Percentiles rank a stretch among this genome's conserved stretches.
Evolutionary conservation across 768 basidiomycete species (phyloP).

Genomic region (Rhizopogon rudus): DNA sequence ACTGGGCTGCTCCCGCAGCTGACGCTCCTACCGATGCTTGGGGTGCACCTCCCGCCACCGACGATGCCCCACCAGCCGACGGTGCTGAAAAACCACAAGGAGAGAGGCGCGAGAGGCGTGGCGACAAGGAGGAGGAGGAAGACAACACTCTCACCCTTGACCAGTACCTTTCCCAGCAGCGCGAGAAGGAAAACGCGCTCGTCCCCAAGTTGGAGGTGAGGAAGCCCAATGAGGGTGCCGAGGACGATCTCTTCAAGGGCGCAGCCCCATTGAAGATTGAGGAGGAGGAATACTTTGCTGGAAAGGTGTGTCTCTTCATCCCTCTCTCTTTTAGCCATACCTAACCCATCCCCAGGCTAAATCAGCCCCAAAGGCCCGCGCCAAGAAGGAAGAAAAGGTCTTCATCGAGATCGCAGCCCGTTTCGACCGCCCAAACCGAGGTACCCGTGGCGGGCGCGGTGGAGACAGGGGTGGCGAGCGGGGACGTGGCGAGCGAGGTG

Average conservation of each 20-base stretch:
- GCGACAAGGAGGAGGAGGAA: conserved; percentile 76
- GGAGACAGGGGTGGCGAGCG: conserved; percentile 45
- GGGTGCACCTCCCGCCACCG: conserved; percentile 29
- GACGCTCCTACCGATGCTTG: conserved; percentile 28
- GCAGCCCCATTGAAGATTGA: conserved; percentile 61
- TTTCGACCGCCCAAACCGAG: conserved; percentile 78
- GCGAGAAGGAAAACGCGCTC: conserved; percentile 47
- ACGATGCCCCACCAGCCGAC: conserved; percentile 30
- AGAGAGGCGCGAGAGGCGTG: conserved; percentile 32
- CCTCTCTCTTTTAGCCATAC: not conserved
- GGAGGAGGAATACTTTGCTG: conserved; percentile 75
- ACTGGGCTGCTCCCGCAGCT: conserved; percentile 31
- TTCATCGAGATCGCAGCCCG: conserved; percentile 89
- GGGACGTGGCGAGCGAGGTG: conserved; percentile 34
- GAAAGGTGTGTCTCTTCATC: conserved; percentile 60
- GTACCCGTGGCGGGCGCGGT: conserved; percentile 50
- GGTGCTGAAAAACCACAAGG: conserved; percentile 32
- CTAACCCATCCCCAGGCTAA: conserved; percentile 45
- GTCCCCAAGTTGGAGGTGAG: conserved; percentile 76
- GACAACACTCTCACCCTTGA: conserved; percentile 94
- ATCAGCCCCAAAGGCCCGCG: conserved; percentile 54
- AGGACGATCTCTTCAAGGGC: conserved; percentile 66
- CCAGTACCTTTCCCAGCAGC: conserved; percentile 84
- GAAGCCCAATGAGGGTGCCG: conserved; percentile 78
- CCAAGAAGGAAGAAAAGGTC: conserved; percentile 88